Evolutionary conservation across 1,284 basidiomycete genomes (phyloP).

Genomic region (Bondarzewia mesenterica): DNA sequence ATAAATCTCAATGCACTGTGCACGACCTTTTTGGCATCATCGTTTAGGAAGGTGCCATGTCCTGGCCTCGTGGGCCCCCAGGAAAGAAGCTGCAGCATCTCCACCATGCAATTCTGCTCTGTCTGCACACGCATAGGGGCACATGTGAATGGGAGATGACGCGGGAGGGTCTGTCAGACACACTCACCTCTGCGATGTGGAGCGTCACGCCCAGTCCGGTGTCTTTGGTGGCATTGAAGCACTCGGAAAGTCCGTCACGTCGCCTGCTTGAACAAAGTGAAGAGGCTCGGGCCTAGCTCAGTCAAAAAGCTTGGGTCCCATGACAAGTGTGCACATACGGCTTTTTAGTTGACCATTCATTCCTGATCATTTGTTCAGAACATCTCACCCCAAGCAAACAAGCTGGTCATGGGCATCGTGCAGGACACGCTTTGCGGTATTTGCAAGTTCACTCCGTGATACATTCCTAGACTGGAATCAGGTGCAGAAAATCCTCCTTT

Average conservation of each 20-base stretch:
- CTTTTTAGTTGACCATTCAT: neutral
- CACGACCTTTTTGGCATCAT: slow-evolving; percentile 51
- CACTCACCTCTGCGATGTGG: slow-evolving; percentile 70
- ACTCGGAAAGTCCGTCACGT: slow-evolving; percentile 45
- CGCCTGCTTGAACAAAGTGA: slow-evolving; percentile 81
- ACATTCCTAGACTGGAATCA: slow-evolving; percentile 88
- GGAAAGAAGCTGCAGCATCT: slow-evolving; percentile 58
- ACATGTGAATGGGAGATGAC: too few relatives aligned
- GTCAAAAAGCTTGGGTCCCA: slow-evolving; percentile 98
- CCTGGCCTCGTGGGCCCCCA: slow-evolving; percentile 80
- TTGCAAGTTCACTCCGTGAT: slow-evolving; percentile 94
- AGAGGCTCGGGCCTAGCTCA: slow-evolving; percentile 96
- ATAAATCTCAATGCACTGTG: slow-evolving; percentile 69
- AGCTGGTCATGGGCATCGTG: slow-evolving; percentile 99
- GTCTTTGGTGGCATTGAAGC: slow-evolving; percentile 46
- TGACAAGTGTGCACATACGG: slow-evolving; percentile 81
- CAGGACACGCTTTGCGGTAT: slow-evolving; percentile 98
- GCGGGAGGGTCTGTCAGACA: neutral
- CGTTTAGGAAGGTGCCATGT: too few relatives aligned
- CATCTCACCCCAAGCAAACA: slow-evolving; percentile 98
- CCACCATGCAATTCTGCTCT: slow-evolving; percentile 38
- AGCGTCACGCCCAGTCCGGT: slow-evolving; percentile 63
- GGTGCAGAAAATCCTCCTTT: slow-evolving; percentile 95
- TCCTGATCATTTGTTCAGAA: slow-evolving; percentile 52
- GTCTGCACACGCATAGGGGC: slow-evolving; percentile 43